A percentile compares a stretch with the other conserved stretches of the same genome.
These are phyloP conservation scores for Mycena galericulata DNA, from an alignment of 768 basidiomycete species.

Conservation along the genomic window DNA sequence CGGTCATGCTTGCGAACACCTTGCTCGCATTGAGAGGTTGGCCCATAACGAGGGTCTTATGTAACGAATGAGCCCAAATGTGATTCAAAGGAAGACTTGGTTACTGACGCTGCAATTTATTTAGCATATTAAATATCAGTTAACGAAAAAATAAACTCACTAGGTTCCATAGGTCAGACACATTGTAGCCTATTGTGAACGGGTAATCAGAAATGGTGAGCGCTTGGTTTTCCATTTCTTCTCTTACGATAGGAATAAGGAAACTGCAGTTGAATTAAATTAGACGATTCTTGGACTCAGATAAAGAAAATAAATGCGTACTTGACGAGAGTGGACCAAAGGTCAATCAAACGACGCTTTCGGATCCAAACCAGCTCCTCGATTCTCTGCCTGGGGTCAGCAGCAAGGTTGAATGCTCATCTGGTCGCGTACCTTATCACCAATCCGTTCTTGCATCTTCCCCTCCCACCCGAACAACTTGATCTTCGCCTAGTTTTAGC, in stretches of 20 bases:
- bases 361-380: conserved; percentile 57
- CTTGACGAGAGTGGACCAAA: conserved; percentile 52
- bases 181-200: conserved; percentile 55
- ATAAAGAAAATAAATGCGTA: conserved; percentile 27
- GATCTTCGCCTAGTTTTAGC: neutral
- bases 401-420: conserved; percentile 45
- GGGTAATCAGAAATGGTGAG: no score
- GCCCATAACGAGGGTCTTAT: conserved; percentile 21
- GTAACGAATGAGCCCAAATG: neutral
- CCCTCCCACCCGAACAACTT: conserved; percentile 74
- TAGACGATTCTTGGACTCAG: neutral
- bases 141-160: neutral
- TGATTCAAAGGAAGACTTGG: neutral
- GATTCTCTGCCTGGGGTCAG: conserved; percentile 45
- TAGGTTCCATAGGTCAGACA: conserved; percentile 58
- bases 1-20: conserved; percentile 40
- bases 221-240: no score
- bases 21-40: conserved; percentile 4
- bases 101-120: conserved; percentile 35
- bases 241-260: no score
- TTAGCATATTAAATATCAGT: conserved; percentile 38
- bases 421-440: conserved; percentile 48
- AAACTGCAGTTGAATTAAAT: conserved; percentile 42
- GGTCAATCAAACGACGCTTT: conserved; percentile 52
- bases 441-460: conserved; percentile 64